Evolutionary conservation across 345 rosid genomes (phyloP).

Genomic region (Isatis tinctoria): DNA sequence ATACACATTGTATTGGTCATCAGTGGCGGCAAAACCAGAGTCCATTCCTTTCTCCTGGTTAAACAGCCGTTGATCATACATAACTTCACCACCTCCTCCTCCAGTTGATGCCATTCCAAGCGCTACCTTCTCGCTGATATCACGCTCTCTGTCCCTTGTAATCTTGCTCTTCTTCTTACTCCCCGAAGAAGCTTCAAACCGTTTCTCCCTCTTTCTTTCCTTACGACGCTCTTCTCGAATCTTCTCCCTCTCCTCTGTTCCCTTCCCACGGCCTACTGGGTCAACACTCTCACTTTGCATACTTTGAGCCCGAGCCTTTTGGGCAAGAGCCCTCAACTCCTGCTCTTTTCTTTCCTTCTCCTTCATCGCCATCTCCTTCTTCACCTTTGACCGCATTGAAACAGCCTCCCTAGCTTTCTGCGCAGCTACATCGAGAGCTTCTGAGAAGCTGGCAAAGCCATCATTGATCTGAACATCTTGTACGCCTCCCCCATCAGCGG

Average conservation of each 20-base stretch:
- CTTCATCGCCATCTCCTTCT: slow-evolving; percentile 89
- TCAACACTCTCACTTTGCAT: slow-evolving; percentile 46
- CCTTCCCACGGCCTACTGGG: slow-evolving; percentile 49
- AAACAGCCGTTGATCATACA: slow-evolving; percentile 87
- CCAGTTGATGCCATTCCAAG: slow-evolving; percentile 93
- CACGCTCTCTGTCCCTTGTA: slow-evolving; percentile 90
- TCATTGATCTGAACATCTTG: slow-evolving; percentile 54
- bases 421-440: neutral
- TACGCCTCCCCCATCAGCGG: slow-evolving; percentile 98
- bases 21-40: slow-evolving; percentile 84
- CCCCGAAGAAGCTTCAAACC: slow-evolving; percentile 57
- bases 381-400: slow-evolving; percentile 95
- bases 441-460: slow-evolving; percentile 45
- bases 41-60: slow-evolving; percentile 98
- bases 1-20: slow-evolving; percentile 87
- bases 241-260: slow-evolving; percentile 84
- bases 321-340: slow-evolving; percentile 93
- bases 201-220: slow-evolving; percentile 84
- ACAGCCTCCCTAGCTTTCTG: slow-evolving; percentile 70
- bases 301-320: slow-evolving; percentile 88
- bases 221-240: slow-evolving; percentile 87
- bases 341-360: slow-evolving; percentile 95
- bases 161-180: slow-evolving; percentile 98
- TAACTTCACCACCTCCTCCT: slow-evolving; percentile 77
- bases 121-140: slow-evolving; percentile 92